These are phyloP conservation scores for Neurospora sp. DNA, from an alignment of 495 filamentous ascomycete species.

Conservation along the genomic window DNA sequence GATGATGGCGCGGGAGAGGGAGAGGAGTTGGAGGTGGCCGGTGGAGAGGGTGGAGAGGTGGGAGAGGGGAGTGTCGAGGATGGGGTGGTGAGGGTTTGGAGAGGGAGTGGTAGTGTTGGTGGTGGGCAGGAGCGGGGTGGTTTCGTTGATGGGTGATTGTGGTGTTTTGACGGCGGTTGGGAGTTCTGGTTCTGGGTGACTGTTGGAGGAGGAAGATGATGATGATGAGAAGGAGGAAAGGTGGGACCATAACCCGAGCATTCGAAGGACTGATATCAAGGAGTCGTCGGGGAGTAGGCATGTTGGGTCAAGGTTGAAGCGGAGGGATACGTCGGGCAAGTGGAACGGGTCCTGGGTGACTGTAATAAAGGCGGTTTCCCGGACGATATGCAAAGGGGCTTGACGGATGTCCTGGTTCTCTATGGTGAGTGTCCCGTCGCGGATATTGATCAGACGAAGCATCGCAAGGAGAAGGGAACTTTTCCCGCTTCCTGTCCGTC, in stretches of 20 bases:
- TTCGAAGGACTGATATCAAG: conserved; percentile 7
- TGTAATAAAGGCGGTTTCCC: conserved; percentile 27
- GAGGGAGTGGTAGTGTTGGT: not conserved
- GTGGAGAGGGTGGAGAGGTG: conserved; percentile 18
- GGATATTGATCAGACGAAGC: conserved; percentile 23
- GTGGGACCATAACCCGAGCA: conserved; percentile 10
- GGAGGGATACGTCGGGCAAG: conserved; percentile 19
- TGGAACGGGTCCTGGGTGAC: conserved; percentile 36
- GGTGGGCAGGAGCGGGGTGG: not conserved
- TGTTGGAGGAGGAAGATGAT: not conserved
- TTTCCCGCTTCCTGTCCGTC: conserved; percentile 33
- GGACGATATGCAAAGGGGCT: conserved; percentile 17
- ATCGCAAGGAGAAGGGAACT: conserved; percentile 27
- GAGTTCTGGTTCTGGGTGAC: not conserved
- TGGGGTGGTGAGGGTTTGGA: not conserved
- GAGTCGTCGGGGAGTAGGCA: not conserved
- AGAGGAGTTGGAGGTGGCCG: conserved; percentile 22
- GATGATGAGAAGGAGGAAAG: too few species aligned
- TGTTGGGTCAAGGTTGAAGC: conserved; percentile 17
- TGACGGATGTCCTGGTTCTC: conserved; percentile 23
- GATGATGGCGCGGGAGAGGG: conserved; percentile 15
- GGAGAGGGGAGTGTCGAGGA: conserved; percentile 12
- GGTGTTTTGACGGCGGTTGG: too few species aligned
- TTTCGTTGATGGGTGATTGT: not conserved
- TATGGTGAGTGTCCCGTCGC: conserved; percentile 22